These are phyloP conservation scores for Flaveria trinervia DNA, from an alignment of 129 eudicot species.

Conservation along the genomic window DNA sequence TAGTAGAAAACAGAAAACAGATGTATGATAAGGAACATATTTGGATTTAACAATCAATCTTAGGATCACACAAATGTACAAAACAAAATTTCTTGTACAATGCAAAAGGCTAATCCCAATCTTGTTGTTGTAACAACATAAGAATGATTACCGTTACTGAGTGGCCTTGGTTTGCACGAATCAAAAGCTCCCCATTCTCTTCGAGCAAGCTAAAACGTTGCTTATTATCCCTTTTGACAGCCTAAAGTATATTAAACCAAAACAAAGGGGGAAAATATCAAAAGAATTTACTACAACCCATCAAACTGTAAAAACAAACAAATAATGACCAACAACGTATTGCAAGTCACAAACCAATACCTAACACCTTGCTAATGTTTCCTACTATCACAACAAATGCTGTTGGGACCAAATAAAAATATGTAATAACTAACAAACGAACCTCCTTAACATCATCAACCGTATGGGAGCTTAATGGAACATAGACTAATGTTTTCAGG, in stretches of 20 bases:
- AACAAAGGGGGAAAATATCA: neutral
- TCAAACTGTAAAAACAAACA: neutral
- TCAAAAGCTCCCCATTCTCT: slow-evolving; percentile 80
- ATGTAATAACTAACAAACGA: neutral
- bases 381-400: slow-evolving; percentile 14
- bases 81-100: neutral
- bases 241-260: slow-evolving; percentile 41
- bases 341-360: slow-evolving; percentile 1
- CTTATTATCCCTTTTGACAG: slow-evolving; percentile 84
- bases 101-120: neutral
- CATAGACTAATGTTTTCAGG: slow-evolving; percentile 65
- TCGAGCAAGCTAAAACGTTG: slow-evolving; percentile 89
- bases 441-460: slow-evolving; percentile 86
- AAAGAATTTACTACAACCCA: neutral
- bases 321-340: neutral
- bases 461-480: slow-evolving; percentile 68
- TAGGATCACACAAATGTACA: neutral
- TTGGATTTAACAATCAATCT: slow-evolving; percentile 1
- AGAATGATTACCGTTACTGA: slow-evolving; percentile 54
- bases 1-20: neutral
- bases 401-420: neutral
- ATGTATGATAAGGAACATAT: neutral
- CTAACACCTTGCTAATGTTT: neutral
- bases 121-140: neutral
- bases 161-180: slow-evolving; percentile 99